Conservation (phyloP, 306 rosid genomes). For the Ormosia emarginata region DNA sequence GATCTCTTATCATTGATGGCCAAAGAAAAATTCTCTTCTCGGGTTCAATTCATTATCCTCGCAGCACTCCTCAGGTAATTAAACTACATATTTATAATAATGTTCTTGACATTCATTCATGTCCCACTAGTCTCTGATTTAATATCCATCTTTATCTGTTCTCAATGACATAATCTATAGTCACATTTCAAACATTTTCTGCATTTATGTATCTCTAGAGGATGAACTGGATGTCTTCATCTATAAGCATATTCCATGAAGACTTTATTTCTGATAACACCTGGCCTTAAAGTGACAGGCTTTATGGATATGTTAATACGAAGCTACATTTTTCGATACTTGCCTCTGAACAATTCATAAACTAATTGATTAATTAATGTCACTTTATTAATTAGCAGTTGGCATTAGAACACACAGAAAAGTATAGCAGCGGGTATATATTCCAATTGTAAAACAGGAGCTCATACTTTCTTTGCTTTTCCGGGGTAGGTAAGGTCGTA, state of each 20-base stretch:
- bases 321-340: background rate
- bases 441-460: background rate
- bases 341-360: background rate
- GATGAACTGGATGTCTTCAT: background rate
- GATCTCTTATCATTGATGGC: conserved; percentile 76
- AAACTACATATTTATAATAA: too few species aligned
- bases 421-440: background rate
- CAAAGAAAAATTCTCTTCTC: conserved; percentile 64
- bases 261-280: background rate
- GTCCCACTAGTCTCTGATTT: background rate
- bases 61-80: conserved; percentile 78
- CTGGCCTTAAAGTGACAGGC: background rate
- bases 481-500: conserved; percentile 11
- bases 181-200: background rate
- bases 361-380: background rate
- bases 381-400: background rate
- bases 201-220: background rate
- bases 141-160: background rate
- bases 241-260: background rate
- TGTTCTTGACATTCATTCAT: background rate
- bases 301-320: background rate
- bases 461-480: conserved; percentile 21
- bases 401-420: background rate
- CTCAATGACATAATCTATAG: background rate
- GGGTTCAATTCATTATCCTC: conserved; percentile 86